A percentile compares a stretch with the other conserved stretches of the same genome.
Evolutionary conservation across 2,329 filamentous ascomycete genomes (phyloP).

Genomic region (Botrytis byssoidea): DNA sequence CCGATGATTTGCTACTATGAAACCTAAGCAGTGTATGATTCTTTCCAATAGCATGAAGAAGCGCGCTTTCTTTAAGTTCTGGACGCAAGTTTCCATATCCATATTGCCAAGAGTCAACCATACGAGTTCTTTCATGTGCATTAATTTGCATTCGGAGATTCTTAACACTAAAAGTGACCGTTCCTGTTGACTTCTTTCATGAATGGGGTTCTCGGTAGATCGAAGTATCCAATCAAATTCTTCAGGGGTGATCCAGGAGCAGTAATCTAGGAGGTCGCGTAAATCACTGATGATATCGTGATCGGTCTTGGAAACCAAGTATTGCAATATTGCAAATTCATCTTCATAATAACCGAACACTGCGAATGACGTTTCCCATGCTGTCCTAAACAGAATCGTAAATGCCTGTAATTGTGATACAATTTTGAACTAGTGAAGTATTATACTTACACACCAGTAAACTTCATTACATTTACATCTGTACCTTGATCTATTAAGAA

Average conservation of each 20-base stretch:
- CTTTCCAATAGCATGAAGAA: fast-evolving
- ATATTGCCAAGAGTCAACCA: not conserved
- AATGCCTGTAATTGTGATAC: not conserved
- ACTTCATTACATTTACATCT: not conserved
- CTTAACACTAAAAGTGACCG: not conserved
- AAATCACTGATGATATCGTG: not conserved
- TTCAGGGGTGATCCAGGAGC: fast-evolving
- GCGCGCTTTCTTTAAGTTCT: not conserved
- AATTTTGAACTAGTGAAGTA: no score
- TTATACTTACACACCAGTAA: fast-evolving
- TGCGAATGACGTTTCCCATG: fast-evolving
- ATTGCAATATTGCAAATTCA: fast-evolving
- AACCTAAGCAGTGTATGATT: not conserved
- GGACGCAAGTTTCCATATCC: not conserved
- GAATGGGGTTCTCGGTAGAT: not conserved
- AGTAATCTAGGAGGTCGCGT: fast-evolving
- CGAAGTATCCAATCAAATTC: not conserved
- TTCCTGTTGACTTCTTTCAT: not conserved
- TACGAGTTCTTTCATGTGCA: not conserved
- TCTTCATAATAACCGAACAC: fast-evolving
- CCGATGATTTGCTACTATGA: not conserved
- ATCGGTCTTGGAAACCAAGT: not conserved
- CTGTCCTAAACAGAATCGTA: not conserved
- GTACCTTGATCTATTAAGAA: not conserved
- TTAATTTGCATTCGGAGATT: fast-evolving